Percentiles rank a stretch among this genome's conserved stretches.
Conservation (phyloP, 2,329 filamentous ascomycete genomes). For the Arthroderma uncinatum region DNA sequence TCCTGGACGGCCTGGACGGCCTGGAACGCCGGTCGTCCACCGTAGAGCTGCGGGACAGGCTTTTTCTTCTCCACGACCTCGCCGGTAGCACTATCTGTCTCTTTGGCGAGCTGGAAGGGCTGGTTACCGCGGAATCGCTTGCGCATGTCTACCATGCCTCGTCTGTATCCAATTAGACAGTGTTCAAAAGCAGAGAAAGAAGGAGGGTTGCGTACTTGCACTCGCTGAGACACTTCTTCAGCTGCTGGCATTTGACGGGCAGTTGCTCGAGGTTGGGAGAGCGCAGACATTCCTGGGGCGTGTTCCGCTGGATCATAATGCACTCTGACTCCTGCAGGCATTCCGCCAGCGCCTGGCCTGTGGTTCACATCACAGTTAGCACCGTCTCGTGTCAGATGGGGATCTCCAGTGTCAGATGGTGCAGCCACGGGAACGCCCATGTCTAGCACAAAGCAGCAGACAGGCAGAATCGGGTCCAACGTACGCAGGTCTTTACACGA, state of each 20-base stretch:
- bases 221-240: constrained; percentile 85
- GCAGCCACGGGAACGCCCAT: neutral
- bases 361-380: neutral
- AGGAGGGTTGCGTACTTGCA: constrained; percentile 52
- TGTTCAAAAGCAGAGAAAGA: neutral
- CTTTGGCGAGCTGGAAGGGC: constrained; percentile 60
- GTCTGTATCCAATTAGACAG: constrained; percentile 28
- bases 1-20: constrained; percentile 53
- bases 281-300: constrained; percentile 76
- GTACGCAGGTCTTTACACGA: constrained; percentile 94
- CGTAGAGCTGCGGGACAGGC: constrained; percentile 61
- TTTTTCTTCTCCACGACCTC: constrained; percentile 20
- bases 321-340: constrained; percentile 96
- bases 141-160: constrained; percentile 95
- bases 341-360: constrained; percentile 81
- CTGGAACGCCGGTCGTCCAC: constrained; percentile 60
- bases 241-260: constrained; percentile 78
- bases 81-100: constrained; percentile 39
- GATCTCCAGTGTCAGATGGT: constrained; percentile 3
- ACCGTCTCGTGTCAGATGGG: neutral
- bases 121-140: constrained; percentile 94
- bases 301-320: constrained; percentile 82
- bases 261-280: constrained; percentile 70
- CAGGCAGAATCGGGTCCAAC: constrained; percentile 26
- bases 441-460: neutral